Evolutionary conservation across 176 grass and related monocot species (phyloP), one percentile per base, ranked within the genome.

Genomic region (Chrysopogon serrulatus): DNA sequence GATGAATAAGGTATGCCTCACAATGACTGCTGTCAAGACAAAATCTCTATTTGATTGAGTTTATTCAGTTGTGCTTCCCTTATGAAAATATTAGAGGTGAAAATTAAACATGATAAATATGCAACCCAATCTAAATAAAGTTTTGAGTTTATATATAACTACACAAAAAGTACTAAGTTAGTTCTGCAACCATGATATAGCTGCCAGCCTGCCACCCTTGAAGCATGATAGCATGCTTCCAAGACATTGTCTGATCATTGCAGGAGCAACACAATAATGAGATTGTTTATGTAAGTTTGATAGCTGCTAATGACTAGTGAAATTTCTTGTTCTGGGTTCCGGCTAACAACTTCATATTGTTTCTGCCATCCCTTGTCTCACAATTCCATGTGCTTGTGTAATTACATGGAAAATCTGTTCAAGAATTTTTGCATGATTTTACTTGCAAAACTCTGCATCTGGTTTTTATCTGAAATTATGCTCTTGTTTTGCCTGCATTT

Each of bases 1-100:
- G 95, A 95, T 91, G 90, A 91, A 98, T 51, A 98, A 98, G 92
- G 95, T 98, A 88, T 27, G 34, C 2, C 56, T 83, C 27, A 13
- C n/a, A 47, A 26, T 72, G 43, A 79, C 30, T 39, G 32, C 75
- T 15, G 47, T 45, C 16, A 65, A 71, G 68, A 73, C 65, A 71
- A 71, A 41, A 53, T 40, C 16, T 41, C 27, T 15, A n/a, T n/a
- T 33, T 89, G 9, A n/a, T n/a, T 77, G 24, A 69, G 69, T 73
- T 51, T 2, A 16, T 66, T 80, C 10, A 40, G 39, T 2, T 34
- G 2, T 34, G 61, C 4, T 79, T 37, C 74, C 4, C 15, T 49
- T 62, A 35, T 47, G 39, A 27, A 40, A 65, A 51, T n/a, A 39
- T 28, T n/a, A 77, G 31, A 43, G 31, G 28, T 60, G 61, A 87